phyloP scores from a whole-genome alignment of 768 basidiomycete genomes.

The Lyophyllum atratum region DNA sequence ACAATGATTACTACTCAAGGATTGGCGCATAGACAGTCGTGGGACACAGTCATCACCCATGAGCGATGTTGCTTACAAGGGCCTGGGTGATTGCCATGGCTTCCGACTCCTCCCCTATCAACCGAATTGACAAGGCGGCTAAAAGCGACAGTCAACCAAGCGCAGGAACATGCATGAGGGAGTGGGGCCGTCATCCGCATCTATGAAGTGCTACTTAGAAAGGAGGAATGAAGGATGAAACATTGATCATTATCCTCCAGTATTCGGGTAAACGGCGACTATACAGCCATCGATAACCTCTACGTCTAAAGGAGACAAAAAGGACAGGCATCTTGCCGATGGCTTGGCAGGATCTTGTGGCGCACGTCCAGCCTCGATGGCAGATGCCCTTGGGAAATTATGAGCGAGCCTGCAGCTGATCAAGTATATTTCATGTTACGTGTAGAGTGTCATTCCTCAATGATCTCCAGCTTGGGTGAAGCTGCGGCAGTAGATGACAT shows the following conservation, averaged over 20 bases:
- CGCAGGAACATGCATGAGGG: background rate
- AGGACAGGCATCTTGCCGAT: background rate
- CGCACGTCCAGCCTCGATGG: background rate
- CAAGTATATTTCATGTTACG: background rate
- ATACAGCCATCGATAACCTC: background rate
- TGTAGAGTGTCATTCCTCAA: too few species aligned
- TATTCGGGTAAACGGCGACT: background rate
- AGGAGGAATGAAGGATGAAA: background rate
- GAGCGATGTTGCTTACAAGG: background rate
- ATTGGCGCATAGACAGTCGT: background rate
- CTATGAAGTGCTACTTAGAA: background rate
- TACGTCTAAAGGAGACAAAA: background rate
- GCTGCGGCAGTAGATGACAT: background rate
- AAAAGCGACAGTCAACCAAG: background rate
- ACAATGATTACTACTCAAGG: background rate
- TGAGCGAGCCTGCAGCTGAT: background rate
- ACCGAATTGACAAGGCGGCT: background rate
- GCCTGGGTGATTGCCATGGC: conserved; percentile 4
- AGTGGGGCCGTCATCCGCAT: background rate
- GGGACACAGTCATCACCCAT: background rate
- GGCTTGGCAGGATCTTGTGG: background rate
- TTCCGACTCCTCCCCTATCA: background rate
- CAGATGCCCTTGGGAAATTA: background rate
- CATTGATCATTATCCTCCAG: background rate
- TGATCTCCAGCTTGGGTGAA: background rate